These are phyloP conservation scores for Epichloe hybrida DNA, from an alignment of 2,329 filamentous ascomycete genomes.

Conservation along the genomic window DNA sequence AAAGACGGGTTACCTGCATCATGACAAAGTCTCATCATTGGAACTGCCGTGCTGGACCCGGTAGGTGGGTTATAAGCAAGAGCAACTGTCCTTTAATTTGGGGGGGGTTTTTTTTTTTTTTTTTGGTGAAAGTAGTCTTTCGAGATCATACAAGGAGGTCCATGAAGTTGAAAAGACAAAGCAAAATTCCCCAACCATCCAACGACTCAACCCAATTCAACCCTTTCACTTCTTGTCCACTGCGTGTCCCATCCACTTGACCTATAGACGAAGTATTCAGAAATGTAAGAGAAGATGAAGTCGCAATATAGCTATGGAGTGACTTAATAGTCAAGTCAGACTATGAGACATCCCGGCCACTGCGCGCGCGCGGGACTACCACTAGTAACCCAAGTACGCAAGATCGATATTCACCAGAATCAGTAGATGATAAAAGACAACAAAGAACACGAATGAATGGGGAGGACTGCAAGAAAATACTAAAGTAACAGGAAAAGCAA, in stretches of 20 bases:
- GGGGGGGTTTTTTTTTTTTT: background rate
- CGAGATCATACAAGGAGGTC: constrained; percentile 7
- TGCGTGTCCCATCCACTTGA: background rate
- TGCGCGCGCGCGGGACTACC: background rate
- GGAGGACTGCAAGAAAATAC: constrained; percentile 8
- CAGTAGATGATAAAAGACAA: background rate
- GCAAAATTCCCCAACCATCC: constrained; percentile 1
- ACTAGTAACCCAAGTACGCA: background rate
- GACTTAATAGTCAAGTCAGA: background rate
- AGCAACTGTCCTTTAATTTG: constrained; percentile 2
- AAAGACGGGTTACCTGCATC: too few species aligned
- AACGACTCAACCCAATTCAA: background rate
- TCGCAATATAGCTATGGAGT: background rate
- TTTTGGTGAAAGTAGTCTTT: background rate
- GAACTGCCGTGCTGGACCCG: background rate
- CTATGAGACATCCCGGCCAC: background rate
- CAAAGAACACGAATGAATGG: background rate
- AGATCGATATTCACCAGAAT: background rate
- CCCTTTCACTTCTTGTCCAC: background rate
- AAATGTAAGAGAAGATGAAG: background rate
- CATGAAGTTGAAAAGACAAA: background rate
- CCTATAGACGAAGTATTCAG: background rate
- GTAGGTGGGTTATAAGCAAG: background rate
- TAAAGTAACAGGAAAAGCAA: constrained; percentile 6
- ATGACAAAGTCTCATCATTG: too few species aligned